These are phyloP conservation scores for Agrocybe pediades DNA, from an alignment of 768 basidiomycete genomes.

Conservation along the genomic window DNA sequence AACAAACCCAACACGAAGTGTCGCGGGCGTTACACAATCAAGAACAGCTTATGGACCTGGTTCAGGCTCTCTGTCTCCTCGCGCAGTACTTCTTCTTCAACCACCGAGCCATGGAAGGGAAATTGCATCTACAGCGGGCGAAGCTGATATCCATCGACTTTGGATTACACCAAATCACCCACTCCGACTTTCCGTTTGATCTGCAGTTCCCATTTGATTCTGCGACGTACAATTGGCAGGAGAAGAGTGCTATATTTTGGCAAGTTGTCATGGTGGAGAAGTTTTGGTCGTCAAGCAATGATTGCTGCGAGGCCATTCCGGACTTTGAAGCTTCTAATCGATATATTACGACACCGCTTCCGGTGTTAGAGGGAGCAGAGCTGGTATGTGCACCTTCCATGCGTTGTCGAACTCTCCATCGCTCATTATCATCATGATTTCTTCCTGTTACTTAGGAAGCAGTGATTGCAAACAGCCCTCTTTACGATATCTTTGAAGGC, in stretches of 20 bases:
- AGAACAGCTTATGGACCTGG: slow-evolving; percentile 57
- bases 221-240: slow-evolving; percentile 37
- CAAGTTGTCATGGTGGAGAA: slow-evolving; percentile 65
- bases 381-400: slow-evolving; percentile 9
- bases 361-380: slow-evolving; percentile 30
- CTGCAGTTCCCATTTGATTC: slow-evolving; percentile 15
- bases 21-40: slow-evolving; percentile 53
- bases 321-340: slow-evolving; percentile 49
- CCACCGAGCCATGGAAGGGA: slow-evolving; percentile 57
- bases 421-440: slow-evolving; percentile 1
- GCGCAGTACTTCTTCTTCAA: slow-evolving; percentile 63
- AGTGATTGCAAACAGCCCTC: slow-evolving; percentile 19
- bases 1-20: slow-evolving; percentile 50
- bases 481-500: slow-evolving; percentile 28
- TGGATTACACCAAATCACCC: slow-evolving; percentile 56
- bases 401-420: too few relatives aligned
- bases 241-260: slow-evolving; percentile 60
- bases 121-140: slow-evolving; percentile 60
- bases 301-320: slow-evolving; percentile 53
- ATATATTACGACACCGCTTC: slow-evolving; percentile 57
- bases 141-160: slow-evolving; percentile 62
- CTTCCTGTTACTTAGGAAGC: slow-evolving; percentile 7
- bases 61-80: slow-evolving; percentile 62
- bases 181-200: slow-evolving; percentile 21
- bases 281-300: slow-evolving; percentile 58